Conservation (phyloP, 2,329 filamentous ascomycete species). For the Trichoderma simmonsii region DNA sequence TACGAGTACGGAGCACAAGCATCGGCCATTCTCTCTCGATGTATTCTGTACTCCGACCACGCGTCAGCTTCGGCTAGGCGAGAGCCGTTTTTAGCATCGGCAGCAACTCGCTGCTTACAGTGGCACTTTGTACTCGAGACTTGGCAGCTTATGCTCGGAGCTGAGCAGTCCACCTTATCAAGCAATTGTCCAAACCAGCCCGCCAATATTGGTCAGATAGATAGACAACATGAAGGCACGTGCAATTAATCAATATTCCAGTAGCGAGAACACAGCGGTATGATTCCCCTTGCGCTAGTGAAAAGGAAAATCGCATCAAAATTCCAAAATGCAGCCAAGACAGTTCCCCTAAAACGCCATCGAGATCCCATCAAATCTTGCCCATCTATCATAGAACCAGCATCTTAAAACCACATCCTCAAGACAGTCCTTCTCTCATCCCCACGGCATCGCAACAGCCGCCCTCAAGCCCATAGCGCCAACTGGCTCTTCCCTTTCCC, state of each 20-base stretch:
- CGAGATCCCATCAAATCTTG: not conserved
- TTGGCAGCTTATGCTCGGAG: not conserved
- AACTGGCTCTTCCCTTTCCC: not conserved
- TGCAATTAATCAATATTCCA: not conserved
- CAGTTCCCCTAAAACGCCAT: slow-evolving; percentile 4
- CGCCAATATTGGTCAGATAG: not conserved
- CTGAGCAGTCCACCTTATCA: not conserved
- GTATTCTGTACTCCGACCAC: not conserved
- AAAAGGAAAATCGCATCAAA: not conserved
- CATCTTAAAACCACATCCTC: not conserved
- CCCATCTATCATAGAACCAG: not conserved
- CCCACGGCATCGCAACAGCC: not conserved
- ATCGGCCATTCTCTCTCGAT: not conserved
- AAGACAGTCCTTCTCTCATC: not conserved
- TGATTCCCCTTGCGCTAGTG: not conserved
- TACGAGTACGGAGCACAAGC: not conserved
- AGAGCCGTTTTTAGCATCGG: not conserved
- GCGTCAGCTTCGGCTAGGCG: not conserved
- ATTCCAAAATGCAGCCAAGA: not conserved
- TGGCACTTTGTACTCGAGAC: not conserved
- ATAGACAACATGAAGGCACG: not conserved
- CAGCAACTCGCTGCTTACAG: not conserved
- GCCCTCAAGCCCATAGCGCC: not conserved
- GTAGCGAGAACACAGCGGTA: not conserved
- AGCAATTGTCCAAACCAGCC: not conserved